Conservation (phyloP, 306 rosid species). For the Pyrus bretschneideri region DNA sequence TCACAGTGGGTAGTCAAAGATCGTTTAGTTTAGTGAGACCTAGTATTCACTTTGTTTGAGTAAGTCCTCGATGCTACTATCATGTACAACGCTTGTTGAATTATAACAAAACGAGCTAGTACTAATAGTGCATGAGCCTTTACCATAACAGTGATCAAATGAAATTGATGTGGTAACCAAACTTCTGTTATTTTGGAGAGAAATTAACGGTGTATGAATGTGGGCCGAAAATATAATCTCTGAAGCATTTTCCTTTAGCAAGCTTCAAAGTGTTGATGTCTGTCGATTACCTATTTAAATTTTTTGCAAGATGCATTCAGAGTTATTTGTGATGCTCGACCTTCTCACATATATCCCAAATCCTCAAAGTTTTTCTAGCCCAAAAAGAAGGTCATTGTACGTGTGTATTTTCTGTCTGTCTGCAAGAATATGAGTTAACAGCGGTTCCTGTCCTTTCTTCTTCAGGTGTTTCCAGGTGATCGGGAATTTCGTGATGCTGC, state of each 20-base stretch:
- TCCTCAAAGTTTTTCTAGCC: neutral
- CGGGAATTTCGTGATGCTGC: slow-evolving; percentile 82
- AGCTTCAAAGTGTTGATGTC: no score
- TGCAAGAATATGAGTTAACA: neutral
- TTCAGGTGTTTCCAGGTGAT: slow-evolving; percentile 59
- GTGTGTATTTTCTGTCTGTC: neutral
- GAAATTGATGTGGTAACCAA: neutral
- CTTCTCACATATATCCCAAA: neutral
- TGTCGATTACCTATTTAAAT: no score
- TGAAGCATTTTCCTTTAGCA: no score
- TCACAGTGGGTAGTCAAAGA: neutral
- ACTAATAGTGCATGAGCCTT: neutral
- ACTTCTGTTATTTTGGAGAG: no score
- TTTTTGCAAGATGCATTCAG: neutral
- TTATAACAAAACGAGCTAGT: neutral
- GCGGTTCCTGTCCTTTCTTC: neutral
- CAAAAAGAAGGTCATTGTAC: neutral
- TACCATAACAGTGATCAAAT: neutral
- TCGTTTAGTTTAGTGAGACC: neutral
- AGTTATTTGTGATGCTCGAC: neutral
- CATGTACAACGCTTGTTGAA: neutral
- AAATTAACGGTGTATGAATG: no score
- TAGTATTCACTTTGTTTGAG: neutral
- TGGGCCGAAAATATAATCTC: no score
- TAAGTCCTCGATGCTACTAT: neutral